Evolutionary conservation across 352 stramenopile species (phyloP).

Genomic region (Pythium angustatum): DNA sequence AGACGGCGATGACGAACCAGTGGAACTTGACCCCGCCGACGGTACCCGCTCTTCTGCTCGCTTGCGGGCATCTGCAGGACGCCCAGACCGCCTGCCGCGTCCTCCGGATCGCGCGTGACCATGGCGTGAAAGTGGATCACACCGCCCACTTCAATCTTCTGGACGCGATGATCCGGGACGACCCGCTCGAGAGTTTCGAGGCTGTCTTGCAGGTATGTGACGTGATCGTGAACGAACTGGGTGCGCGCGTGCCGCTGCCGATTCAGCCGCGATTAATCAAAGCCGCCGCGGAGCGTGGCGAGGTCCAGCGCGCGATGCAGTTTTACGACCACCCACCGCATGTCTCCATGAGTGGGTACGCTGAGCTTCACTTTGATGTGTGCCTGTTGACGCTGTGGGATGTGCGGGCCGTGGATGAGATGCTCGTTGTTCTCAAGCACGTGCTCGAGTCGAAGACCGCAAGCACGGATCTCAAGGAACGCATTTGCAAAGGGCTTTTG

Average conservation of each 20-base stretch:
- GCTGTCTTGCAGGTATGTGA: conserved; percentile 53
- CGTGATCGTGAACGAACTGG: conserved; percentile 43
- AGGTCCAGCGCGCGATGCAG: conserved; percentile 62
- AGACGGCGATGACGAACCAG: not conserved
- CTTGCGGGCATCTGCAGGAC: conserved; percentile 25
- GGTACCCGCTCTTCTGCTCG: conserved; percentile 21
- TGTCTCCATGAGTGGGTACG: conserved; percentile 43
- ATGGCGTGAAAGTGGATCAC: conserved; percentile 8
- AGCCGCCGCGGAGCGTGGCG: conserved; percentile 52
- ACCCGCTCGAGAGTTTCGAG: conserved; percentile 50
- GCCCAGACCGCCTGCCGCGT: conserved; percentile 21
- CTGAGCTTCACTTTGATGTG: conserved; percentile 69
- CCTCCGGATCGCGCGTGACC: conserved; percentile 18
- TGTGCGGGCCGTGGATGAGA: conserved; percentile 41
- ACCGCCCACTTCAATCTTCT: conserved; percentile 60
- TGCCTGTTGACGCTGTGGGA: conserved; percentile 61
- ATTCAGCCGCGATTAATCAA: conserved; percentile 60
- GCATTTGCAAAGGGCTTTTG: conserved; percentile 68
- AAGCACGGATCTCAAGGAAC: conserved; percentile 45
- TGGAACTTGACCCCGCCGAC: conserved; percentile 24
- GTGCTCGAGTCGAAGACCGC: conserved; percentile 44
- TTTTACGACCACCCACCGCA: conserved; percentile 50
- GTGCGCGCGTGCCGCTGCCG: conserved; percentile 49
- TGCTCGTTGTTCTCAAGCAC: conserved; percentile 57
- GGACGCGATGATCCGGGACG: conserved; percentile 54